Conservation (phyloP, 495 filamentous ascomycete species). For the Tuber melanosporum region DNA sequence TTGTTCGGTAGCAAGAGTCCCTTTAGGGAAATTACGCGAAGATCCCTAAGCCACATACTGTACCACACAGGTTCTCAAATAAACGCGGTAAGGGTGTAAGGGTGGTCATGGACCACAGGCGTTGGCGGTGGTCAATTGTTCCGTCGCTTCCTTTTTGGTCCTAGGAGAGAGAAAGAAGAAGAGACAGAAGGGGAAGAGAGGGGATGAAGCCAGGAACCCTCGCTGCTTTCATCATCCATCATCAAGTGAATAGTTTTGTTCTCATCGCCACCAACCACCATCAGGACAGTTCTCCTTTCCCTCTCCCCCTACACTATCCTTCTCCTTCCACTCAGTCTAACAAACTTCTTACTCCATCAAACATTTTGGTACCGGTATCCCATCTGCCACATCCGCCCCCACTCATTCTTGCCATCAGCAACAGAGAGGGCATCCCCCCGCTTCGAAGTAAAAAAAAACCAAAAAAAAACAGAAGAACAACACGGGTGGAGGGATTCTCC, state of each 20-base stretch:
- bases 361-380: neutral
- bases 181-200: conserved; percentile 11
- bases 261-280: conserved; percentile 26
- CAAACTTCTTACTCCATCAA: neutral
- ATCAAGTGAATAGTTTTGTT: conserved; percentile 20
- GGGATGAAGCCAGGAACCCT: neutral
- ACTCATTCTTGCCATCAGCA: neutral
- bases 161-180: conserved; percentile 2
- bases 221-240: neutral
- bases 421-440: neutral
- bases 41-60: neutral
- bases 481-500: neutral
- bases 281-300: conserved; percentile 23
- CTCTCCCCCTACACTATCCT: conserved; percentile 1
- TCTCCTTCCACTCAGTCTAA: neutral
- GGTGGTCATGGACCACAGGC: neutral
- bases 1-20: neutral
- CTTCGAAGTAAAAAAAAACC: neutral
- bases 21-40: neutral
- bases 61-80: neutral
- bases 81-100: neutral
- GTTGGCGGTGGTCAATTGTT: neutral
- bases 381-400: neutral
- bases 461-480: neutral
- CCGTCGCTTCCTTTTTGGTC: neutral